Evolutionary conservation across 306 rosid species (phyloP).

Genomic region (Rubus parviflorus): DNA sequence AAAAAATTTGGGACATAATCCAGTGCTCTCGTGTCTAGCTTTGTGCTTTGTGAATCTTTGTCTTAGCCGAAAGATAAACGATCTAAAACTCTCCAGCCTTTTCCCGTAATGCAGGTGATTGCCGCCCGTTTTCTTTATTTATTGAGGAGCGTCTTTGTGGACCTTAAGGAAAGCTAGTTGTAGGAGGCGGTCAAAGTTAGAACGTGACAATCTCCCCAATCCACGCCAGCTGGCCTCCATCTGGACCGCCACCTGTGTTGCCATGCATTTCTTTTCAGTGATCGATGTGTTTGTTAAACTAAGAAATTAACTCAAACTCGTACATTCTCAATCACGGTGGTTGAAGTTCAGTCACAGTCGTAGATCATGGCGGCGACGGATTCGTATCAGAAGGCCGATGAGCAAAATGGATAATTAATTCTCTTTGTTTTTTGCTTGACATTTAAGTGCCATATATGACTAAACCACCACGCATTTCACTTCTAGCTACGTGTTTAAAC

Average conservation of each 20-base stretch:
- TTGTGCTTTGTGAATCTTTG: not conserved
- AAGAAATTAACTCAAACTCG: not conserved
- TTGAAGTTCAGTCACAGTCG: not conserved
- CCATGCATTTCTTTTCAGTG: not conserved
- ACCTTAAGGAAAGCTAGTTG: accelerated
- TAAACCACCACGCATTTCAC: not conserved
- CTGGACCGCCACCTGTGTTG: not conserved
- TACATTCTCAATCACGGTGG: not conserved
- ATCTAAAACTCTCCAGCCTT: not conserved
- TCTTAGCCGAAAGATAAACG: not conserved
- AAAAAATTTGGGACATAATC: constrained; percentile 28
- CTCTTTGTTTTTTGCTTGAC: not conserved
- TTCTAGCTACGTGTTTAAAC: not conserved
- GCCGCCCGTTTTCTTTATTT: no score
- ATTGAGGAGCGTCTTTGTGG: not conserved
- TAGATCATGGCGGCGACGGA: not conserved
- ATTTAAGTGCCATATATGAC: not conserved
- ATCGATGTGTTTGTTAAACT: not conserved
- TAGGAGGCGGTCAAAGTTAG: no score
- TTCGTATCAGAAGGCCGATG: not conserved
- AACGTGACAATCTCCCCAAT: not conserved
- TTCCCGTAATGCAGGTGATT: not conserved
- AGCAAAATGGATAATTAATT: no score
- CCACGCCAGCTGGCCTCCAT: not conserved
- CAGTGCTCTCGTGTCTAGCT: not conserved